Evolutionary conservation across 345 rosid genomes (phyloP).

Genomic region (Rhizophora apiculata): DNA sequence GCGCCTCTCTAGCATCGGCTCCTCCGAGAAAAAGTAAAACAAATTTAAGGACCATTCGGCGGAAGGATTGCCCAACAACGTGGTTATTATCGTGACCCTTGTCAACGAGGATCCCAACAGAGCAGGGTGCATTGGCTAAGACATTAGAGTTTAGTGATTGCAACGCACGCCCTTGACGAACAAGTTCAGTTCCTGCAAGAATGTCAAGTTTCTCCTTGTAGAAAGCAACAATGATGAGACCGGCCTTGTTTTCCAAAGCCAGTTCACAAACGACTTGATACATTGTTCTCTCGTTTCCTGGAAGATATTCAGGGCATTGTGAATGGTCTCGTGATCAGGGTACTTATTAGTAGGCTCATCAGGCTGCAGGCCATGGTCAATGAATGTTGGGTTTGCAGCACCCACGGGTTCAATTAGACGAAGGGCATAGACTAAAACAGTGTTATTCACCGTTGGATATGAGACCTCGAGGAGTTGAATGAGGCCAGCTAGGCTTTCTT

Average conservation of each 20-base stretch:
- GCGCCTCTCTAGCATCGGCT: constrained; percentile 71
- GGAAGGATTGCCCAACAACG: neutral
- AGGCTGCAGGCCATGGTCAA: neutral
- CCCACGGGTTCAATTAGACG: constrained; percentile 56
- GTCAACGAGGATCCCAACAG: constrained; percentile 61
- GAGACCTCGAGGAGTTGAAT: constrained; percentile 56
- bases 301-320: constrained; percentile 40
- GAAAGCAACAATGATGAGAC: constrained; percentile 60
- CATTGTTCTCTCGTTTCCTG: constrained; percentile 53
- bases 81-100: constrained; percentile 36
- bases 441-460: constrained; percentile 41
- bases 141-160: constrained; percentile 39
- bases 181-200: constrained; percentile 26
- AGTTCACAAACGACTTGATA: constrained; percentile 68
- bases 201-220: constrained; percentile 30
- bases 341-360: neutral
- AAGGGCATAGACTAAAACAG: constrained; percentile 47
- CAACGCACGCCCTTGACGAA: constrained; percentile 15
- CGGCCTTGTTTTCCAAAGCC: constrained; percentile 44
- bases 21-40: constrained; percentile 68
- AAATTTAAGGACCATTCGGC: constrained; percentile 16
- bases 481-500: constrained; percentile 39
- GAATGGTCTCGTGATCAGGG: constrained; percentile 24
- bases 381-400: constrained; percentile 40
- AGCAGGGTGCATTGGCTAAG: constrained; percentile 64